Percentiles rank a stretch among this genome's conserved stretches.
Conservation (phyloP, 139 green algal species). For the Tetratostichococcus sp. region DNA sequence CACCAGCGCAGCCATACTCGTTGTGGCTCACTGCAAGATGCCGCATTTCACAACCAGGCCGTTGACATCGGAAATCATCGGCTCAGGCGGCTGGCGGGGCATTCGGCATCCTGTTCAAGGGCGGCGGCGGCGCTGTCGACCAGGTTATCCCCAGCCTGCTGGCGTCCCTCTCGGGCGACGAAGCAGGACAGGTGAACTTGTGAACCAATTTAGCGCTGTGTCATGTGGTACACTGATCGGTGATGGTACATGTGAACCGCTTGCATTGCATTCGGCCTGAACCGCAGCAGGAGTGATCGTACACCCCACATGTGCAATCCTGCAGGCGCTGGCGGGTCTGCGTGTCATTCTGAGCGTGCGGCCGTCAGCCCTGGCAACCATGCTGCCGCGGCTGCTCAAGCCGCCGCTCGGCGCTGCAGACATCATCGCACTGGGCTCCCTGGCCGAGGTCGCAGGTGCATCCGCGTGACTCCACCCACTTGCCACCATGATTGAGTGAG, state of each 20-base stretch:
- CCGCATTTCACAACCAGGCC: too few relatives aligned
- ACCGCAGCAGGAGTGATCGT: too few relatives aligned
- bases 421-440: constrained; percentile 59
- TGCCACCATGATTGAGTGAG: too few relatives aligned
- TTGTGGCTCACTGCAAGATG: too few relatives aligned
- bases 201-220: not conserved
- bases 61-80: too few relatives aligned
- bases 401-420: constrained; percentile 42
- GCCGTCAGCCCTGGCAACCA: constrained; percentile 67
- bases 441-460: constrained; percentile 67
- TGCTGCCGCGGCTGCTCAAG: constrained; percentile 74
- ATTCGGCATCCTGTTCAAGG: constrained; percentile 86
- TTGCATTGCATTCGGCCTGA: too few relatives aligned
- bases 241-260: too few relatives aligned
- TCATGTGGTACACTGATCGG: too few relatives aligned
- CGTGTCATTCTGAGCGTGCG: constrained; percentile 77
- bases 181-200: not conserved
- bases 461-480: too few relatives aligned
- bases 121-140: constrained; percentile 68
- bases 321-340: constrained; percentile 77
- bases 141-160: constrained; percentile 79
- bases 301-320: not conserved
- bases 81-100: constrained; percentile 78
- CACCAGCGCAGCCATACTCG: too few relatives aligned
- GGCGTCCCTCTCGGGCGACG: constrained; percentile 44